Evolutionary conservation across 768 basidiomycete species (phyloP), one percentile per base, ranked within the genome.

Genomic region (Tubosaeta sp.): DNA sequence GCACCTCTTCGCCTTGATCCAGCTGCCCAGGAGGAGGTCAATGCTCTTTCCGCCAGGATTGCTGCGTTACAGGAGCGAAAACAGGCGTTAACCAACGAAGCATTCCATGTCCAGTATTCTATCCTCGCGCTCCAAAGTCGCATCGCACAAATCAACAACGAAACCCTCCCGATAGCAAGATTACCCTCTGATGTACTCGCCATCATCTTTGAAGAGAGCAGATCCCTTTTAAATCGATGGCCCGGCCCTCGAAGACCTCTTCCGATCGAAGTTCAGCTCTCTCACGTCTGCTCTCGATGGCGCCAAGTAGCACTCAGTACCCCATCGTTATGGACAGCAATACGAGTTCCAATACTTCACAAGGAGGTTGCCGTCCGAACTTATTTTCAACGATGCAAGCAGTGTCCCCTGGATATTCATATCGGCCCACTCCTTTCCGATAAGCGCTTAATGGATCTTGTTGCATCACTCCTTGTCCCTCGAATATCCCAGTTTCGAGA

Each of bases 251-350:
- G 56, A 42, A 64, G 63, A 49, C 68, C 66, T 16, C 60, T 69
- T 34, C 68, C 68, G 27, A 46, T 57, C 46, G 67, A 68, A 57
- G 66, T 68, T 7, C 67, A 68, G 53, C 64, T 73, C 42, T 69
- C 72, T 31, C 66, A 68, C 40, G 69, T 72, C n/a, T 65, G 63
- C 31, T 49, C 59, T 29, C 59, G 60, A 38, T 72, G 72, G 72
- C 68, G 71, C 21, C 58, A 60, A 44, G 62, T 71, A 4, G 66
- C 72, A 18, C 64, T 73, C 36, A 53, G 50, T 43, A 58, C 62
- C 10, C 71, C 71, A 6, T 66, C 68, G 22, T 53, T 73, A n/a
- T 72, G 69, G 71, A 66, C 68, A 10, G 53, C 61, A 30, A 69
- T 71, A 46, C 65, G 64, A 44, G 54, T 68, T 29, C 62, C 64